Evolutionary conservation across 306 rosid genomes (phyloP), one percentile per base, ranked within the genome.

Genomic region (Citrullus colocynthis): DNA sequence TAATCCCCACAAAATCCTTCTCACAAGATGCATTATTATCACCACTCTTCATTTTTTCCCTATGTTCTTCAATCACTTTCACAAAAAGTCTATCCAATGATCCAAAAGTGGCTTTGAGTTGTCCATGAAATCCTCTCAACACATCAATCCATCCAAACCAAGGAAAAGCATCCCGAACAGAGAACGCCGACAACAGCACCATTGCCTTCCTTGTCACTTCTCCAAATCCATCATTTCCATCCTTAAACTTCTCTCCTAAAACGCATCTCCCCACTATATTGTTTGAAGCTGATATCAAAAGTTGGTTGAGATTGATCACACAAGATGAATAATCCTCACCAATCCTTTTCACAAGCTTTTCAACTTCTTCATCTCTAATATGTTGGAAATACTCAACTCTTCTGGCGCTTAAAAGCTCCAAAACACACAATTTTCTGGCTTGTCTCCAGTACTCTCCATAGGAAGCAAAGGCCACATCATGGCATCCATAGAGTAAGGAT

Each of bases 151-250:
- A 87, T 78, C 37, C 57, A 87, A 72, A 8, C 28, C 66, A 61
- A 86, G 89, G 59, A 77, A 86, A 57, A 41, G 79, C 20, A 79
- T 90, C 86, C 32, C 85, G 82, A 5, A 85, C 59, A 15, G 82
- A 18, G n/a, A 82, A 86, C 32, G 77, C 42, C 34, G 5, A 0
- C 0, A 84, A 0, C 0, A 32, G 61, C 5, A 0, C 20, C 81
- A 20, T 0, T 14, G 48, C 3, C 55, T 36, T 64, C n/a, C 48
- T 65, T 4, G 70, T 20, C 15, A 65, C 39, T 4, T 65, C 59
- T 11, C 21, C 51, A 39, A 65, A 64, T 4, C 16, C 10, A 6
- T 39, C 80, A 64, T 64, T 21, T 65, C 13, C 67, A 1, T 28
- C 60, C 51, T 55, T 76, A 65, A 16, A 64, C 17, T 75, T 81